phyloP scores from a whole-genome alignment of 805 yeast species.

The Candida ulmi region DNA sequence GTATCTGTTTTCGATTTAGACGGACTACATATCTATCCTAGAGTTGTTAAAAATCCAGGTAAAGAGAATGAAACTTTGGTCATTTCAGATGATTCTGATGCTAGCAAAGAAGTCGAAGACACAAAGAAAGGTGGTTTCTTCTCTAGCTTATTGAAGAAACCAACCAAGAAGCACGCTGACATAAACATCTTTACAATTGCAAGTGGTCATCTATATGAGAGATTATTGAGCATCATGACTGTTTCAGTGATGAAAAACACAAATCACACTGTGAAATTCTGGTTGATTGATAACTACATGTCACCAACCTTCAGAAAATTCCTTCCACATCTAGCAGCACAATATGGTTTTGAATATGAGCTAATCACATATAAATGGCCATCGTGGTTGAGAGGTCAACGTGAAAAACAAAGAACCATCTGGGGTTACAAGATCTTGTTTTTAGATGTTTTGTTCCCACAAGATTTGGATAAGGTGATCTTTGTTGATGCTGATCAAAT shows the following conservation, averaged over 20 bases:
- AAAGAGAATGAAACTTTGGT: conserved; percentile 23
- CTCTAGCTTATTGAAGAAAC: conserved; percentile 7
- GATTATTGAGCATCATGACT: conserved; percentile 73
- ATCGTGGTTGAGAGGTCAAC: conserved; percentile 73
- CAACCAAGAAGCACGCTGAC: conserved; percentile 40
- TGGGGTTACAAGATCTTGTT: conserved; percentile 89
- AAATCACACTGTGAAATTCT: conserved; percentile 64
- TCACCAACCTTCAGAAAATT: conserved; percentile 61
- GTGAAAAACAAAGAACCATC: conserved; percentile 70
- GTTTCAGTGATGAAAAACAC: conserved; percentile 67
- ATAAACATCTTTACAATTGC: conserved; percentile 80
- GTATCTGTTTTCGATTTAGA: conserved; percentile 37
- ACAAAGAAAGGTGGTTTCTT: conserved; percentile 9
- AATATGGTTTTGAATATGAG: conserved; percentile 65
- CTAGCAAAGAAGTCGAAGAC: conserved; percentile 1
- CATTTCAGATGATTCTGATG: conserved; percentile 9
- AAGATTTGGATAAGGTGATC: conserved; percentile 63
- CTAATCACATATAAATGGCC: conserved; percentile 92
- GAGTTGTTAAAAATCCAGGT: conserved; percentile 37
- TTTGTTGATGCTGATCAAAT: conserved; percentile 87
- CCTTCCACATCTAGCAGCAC: conserved; percentile 52
- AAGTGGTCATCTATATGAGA: conserved; percentile 74
- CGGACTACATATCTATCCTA: conserved; percentile 42
- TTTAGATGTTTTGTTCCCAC: conserved; percentile 84
- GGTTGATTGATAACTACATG: conserved; percentile 81